A percentile compares a stretch with the other conserved stretches of the same genome.
Conservation (phyloP, 768 basidiomycete genomes). For the Coprinopsis strossmayeri region DNA sequence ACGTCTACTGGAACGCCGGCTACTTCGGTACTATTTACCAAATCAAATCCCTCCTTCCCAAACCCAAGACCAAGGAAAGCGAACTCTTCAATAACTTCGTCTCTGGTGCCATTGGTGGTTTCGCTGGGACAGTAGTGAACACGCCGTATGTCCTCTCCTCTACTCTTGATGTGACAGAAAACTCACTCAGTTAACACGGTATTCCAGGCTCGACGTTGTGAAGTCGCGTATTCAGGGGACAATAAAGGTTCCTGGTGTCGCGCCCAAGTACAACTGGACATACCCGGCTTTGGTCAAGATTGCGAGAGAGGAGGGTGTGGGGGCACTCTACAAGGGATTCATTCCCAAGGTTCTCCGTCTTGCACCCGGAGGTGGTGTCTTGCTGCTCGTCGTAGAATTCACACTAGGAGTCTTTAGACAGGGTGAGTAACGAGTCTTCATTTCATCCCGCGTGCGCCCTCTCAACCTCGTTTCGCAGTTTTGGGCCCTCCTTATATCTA, state of each 20-base stretch:
- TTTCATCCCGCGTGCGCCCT: background rate
- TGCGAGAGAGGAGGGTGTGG: constrained; percentile 79
- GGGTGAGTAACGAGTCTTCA: constrained; percentile 31
- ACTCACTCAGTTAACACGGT: constrained; percentile 7
- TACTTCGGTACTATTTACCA: constrained; percentile 94
- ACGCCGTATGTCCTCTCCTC: constrained; percentile 60
- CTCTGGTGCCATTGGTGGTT: constrained; percentile 86
- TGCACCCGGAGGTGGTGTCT: constrained; percentile 91
- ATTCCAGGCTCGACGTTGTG: constrained; percentile 52
- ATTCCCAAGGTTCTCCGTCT: constrained; percentile 91
- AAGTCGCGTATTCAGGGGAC: constrained; percentile 92
- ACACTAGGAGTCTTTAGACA: constrained; percentile 72
- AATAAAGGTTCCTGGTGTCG: constrained; percentile 56
- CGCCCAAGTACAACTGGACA: constrained; percentile 91
- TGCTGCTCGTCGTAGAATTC: constrained; percentile 90
- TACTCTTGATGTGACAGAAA: background rate
- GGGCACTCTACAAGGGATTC: constrained; percentile 91
- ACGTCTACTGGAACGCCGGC: constrained; percentile 90
- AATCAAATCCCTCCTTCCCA: constrained; percentile 73
- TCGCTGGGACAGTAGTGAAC: constrained; percentile 84
- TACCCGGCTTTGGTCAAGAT: constrained; percentile 83
- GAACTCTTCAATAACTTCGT: constrained; percentile 86
- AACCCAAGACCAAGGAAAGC: constrained; percentile 60
- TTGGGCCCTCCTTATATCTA: constrained; percentile 51
- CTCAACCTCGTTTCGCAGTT: constrained; percentile 20